Base-by-base conservation (phyloP, 2,329 filamentous ascomycete genomes). In the Pyrenophora teres region DNA sequence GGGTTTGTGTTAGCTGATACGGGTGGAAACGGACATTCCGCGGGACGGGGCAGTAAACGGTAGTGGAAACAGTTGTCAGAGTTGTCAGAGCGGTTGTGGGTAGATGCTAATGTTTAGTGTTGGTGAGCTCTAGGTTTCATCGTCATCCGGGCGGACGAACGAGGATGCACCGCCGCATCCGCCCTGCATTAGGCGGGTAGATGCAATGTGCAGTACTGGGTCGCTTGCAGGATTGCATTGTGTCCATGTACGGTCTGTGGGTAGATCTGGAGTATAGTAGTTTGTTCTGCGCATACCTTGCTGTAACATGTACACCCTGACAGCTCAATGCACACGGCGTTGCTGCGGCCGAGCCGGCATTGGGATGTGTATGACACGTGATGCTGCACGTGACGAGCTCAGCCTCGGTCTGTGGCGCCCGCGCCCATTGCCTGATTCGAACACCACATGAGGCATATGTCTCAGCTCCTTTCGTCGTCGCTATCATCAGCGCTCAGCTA, bases 51-150 rank as follows among this genome's bases (percentile, higher is more conserved):
- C 41, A 36, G 35, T 33, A 37, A 18, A 33, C 19, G 19, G 41
- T 31, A 40, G 35, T 15, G 30, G 42, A 40, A 27, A n/a, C 32
- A 31, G 33, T 33, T n/a, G 30, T 30, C 27, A 30, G 27, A 30
- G 27, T 30, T 30, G 27, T 30, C 27, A 35, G 44, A 41, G 21
- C 41, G 46, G 46, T 38, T 46, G 51, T 33, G 57, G 51, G 48
- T 30, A 44, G 45, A 52, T 52, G 50, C 56, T 59, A 57, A 56
- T 48, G 50, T 37, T 30, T 57, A 52, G 52, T 48, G 44, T 21
- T 54, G 33, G 41, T 32, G 50, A 46, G 54, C 25, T 50, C 38
- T 47, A 53, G 53, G 60, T 63, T 63, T 64, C 62, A 62, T 60
- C 60, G 37, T 59, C 51, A 54, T 48, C 52, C 59, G 50, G 54